These are phyloP conservation scores for Dipteronia dyeriana DNA, from an alignment of 345 rosid genomes.

Conservation along the genomic window DNA sequence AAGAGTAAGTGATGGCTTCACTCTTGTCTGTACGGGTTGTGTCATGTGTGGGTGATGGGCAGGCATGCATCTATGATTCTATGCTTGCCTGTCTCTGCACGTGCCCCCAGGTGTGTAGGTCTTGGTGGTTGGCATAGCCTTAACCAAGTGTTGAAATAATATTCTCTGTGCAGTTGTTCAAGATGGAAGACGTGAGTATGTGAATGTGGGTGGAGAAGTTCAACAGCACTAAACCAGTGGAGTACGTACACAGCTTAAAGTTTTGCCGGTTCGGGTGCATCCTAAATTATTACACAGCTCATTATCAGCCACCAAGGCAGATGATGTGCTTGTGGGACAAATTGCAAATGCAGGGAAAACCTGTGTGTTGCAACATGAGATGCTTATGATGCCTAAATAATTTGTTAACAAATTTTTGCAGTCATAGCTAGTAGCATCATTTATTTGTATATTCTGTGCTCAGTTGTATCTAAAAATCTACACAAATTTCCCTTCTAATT, in stretches of 20 bases:
- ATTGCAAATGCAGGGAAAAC: conserved; percentile 48
- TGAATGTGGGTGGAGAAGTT: conserved; percentile 99
- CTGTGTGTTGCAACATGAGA: conserved; percentile 92
- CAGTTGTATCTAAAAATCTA: conserved; percentile 19
- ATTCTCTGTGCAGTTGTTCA: conserved; percentile 66
- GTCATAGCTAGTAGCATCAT: not conserved
- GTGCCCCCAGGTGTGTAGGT: not conserved
- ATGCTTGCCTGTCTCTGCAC: no score
- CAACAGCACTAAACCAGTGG: conserved; percentile 73
- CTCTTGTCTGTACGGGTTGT: not conserved
- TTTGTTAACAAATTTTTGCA: conserved; percentile 35
- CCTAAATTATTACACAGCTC: conserved; percentile 82
- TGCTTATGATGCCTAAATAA: conserved; percentile 13
- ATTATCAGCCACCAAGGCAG: conserved; percentile 95
- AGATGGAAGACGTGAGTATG: conserved; percentile 99
- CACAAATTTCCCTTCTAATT: conserved; percentile 17
- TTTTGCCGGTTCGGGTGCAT: conserved; percentile 95
- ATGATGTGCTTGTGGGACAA: conserved; percentile 93
- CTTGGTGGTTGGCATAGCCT: not conserved
- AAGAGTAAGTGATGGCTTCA: conserved; percentile 48
- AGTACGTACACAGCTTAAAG: conserved; percentile 74
- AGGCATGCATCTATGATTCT: not conserved
- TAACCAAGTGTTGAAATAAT: not conserved
- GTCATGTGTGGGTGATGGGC: no score
- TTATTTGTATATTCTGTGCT: conserved; percentile 18